Evolutionary conservation across 257 asterid genomes (phyloP), one percentile per base, ranked within the genome.

Genomic region (Salvia hispanica): DNA sequence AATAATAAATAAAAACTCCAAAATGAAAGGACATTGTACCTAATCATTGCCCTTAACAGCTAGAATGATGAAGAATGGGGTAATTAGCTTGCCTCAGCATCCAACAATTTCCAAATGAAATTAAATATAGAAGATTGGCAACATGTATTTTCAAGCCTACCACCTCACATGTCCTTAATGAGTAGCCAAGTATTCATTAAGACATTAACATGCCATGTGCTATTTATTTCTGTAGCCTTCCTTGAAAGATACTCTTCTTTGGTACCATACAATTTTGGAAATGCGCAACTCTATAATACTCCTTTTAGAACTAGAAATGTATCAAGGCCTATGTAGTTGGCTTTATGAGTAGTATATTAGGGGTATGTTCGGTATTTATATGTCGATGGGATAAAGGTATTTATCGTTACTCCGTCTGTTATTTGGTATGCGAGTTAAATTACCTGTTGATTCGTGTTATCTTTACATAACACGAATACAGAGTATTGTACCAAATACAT

Each of bases 161-260:
- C 42, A 55, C 11, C 52, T 61, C 77, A 58, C 72, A 58, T 67
- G 74, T 43, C 55, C 28, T 46, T 18, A 37, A 68, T n/a, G 45
- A 68, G 67, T 62, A 28, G 65, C 51, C 74, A 67, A 74, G n/a
- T n/a, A 74, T 39, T 51, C 34, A 76, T 44, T 63, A 18, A 45
- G 47, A 53, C 6, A 60, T 40, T 51, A 53, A 58, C 76, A 67
- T 66, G 70, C 54, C 82, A 73, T 72, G 80, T 81, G 80, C 45
- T 68, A 74, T 74, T 80, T 72, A 80, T 67, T 58, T 71, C 34
- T 7, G 9, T 40, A 40, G 3, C 45, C 2, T 40, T 40, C 45
- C 45, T 6, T 66, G 80, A 71, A 58, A 75, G 69, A 71, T 64
- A 25, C 66, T 58, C 67, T 16, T 14, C 36, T 18, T 44, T 31